phyloP scores from a whole-genome alignment of 2,329 filamentous ascomycete genomes.

The Aplosporella prunicola region DNA sequence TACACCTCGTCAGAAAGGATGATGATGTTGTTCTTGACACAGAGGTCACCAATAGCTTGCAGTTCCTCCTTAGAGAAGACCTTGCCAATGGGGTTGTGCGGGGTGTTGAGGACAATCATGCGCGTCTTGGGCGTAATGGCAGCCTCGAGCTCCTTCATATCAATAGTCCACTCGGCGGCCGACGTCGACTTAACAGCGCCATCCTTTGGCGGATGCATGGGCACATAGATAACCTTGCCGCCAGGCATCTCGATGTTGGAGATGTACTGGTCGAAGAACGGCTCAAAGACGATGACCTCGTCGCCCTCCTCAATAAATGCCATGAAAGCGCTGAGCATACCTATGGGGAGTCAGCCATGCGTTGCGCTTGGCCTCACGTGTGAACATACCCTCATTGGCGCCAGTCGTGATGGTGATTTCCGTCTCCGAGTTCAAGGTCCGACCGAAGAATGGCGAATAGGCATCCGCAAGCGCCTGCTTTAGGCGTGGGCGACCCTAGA shows the following conservation, averaged over 20 bases:
- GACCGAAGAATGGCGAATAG: conserved; percentile 82
- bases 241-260: conserved; percentile 98
- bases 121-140: conserved; percentile 80
- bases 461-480: conserved; percentile 89
- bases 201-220: conserved; percentile 77
- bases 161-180: conserved; percentile 77
- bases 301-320: conserved; percentile 89
- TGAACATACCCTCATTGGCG: conserved; percentile 59
- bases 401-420: conserved; percentile 93
- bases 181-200: conserved; percentile 73
- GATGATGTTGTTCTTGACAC: conserved; percentile 86
- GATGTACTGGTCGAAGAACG: conserved; percentile 99
- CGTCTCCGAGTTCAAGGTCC: conserved; percentile 72
- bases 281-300: conserved; percentile 96
- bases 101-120: conserved; percentile 88
- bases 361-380: conserved; percentile 2
- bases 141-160: conserved; percentile 71
- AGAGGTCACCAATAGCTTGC: conserved; percentile 73
- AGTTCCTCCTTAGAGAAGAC: conserved; percentile 82
- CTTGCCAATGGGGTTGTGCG: conserved; percentile 95
- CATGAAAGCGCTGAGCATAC: conserved; percentile 97
- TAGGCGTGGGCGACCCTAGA: conserved; percentile 68
- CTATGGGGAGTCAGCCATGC: conserved; percentile 24
- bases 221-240: conserved; percentile 88
- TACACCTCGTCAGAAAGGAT: conserved; percentile 71